Base-by-base conservation (phyloP, 495 filamentous ascomycete genomes). In the Peziza echinospora region DNA sequence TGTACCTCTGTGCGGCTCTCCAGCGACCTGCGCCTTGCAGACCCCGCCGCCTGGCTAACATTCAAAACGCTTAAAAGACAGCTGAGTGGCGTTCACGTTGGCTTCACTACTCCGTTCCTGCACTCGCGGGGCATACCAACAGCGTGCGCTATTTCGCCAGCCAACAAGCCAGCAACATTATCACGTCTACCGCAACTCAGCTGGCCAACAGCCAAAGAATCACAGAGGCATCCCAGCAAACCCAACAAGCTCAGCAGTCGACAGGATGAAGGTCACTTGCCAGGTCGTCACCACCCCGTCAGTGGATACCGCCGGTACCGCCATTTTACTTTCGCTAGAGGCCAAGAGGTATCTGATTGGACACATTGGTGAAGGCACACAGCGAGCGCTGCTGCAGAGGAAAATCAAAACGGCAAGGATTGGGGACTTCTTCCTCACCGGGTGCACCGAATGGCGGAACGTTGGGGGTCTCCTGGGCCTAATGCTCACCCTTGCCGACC, bases 281-380 rank as follows among this genome's bases (percentile, higher is more conserved):
- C 73, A 87, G 60, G 60, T 94, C 50, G 55, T 87, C 49, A 78
- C 73, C 43, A 79, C 80, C 22, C 86, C 91, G n/a, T 85, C 89
- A 54, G 77, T 77, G 47, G 89, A 97, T 58, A 91, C 89, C 1
- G 77, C 78, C 13, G 91, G 86, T 34, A 82, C 82, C 21, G 70
- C 72, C 16, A 53, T 96, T 22, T 42, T 80, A 24, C 68, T 96
- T 8, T 72, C 83, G 56, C 85, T 84, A 56, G 79, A 84, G 45
- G 67, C 73, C 44, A 76, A 77, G 57, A 74, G 84, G 40, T 97
- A 96, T 59, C 45, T 96, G n/a, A 77, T 97, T 54, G 89, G 89
- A 6, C 77, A 82, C 57, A 54, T 85, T 8, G 64, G 75, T 9
- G 91, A 96, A 62, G 89, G 89, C 5, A 73, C 78, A 9, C 87